Percentiles rank a stretch among this genome's conserved stretches.
phyloP scores from a whole-genome alignment of 495 filamentous ascomycete species.

The Filosporella fistucella region DNA sequence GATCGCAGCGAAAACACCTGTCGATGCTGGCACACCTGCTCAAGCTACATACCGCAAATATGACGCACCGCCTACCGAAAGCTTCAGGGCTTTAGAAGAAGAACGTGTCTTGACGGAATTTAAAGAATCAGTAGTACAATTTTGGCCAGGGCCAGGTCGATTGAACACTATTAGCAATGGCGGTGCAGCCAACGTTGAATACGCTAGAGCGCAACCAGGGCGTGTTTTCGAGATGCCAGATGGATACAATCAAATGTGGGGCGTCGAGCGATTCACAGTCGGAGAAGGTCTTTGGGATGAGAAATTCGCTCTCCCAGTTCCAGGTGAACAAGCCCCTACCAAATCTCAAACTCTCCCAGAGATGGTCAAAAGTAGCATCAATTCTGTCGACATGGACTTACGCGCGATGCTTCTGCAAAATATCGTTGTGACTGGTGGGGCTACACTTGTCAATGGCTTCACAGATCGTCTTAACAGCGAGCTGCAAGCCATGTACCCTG shows the following conservation, averaged over 20 bases:
- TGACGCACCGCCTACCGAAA: constrained; percentile 56
- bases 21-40: constrained; percentile 81
- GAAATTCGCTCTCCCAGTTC: constrained; percentile 50
- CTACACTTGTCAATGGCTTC: constrained; percentile 80
- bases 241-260: constrained; percentile 90
- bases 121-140: constrained; percentile 94
- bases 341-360: constrained; percentile 72
- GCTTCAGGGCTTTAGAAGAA: constrained; percentile 79
- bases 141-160: constrained; percentile 80
- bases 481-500: constrained; percentile 71
- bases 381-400: constrained; percentile 81
- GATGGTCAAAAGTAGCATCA: constrained; percentile 71
- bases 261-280: constrained; percentile 76
- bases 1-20: constrained; percentile 76
- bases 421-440: constrained; percentile 89
- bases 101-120: constrained; percentile 92
- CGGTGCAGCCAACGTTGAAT: constrained; percentile 63
- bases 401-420: constrained; percentile 78
- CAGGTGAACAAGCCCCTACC: constrained; percentile 33
- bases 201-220: constrained; percentile 57
- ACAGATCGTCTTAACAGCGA: constrained; percentile 84
- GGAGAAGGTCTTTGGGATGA: constrained; percentile 87
- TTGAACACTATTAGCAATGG: constrained; percentile 46
- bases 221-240: constrained; percentile 96
- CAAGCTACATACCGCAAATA: constrained; percentile 68